Percentiles rank a stretch among this genome's conserved stretches.
phyloP scores from a whole-genome alignment of 768 basidiomycete genomes.

The Suillus luteus region DNA sequence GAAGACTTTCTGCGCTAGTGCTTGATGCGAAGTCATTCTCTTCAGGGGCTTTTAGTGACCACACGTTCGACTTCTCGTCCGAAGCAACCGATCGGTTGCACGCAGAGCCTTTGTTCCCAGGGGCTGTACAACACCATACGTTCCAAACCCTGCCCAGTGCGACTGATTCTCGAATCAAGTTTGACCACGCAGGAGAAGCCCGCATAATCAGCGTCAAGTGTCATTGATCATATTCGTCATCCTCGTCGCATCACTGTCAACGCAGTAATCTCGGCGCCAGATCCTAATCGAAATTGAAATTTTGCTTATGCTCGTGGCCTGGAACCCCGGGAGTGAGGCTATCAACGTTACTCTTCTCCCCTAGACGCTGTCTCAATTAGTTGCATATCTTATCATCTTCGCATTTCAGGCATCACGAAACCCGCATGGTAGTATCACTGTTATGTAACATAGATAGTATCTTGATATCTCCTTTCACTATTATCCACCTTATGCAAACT shows the following conservation, averaged over 20 bases:
- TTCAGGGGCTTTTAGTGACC: slow-evolving; percentile 32
- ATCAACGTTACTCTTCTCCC: not conserved
- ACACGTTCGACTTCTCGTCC: not conserved
- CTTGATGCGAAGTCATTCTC: slow-evolving; percentile 38
- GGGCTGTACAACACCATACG: not conserved
- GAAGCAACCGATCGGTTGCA: not conserved
- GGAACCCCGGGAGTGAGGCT: not conserved
- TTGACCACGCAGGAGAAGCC: slow-evolving; percentile 42
- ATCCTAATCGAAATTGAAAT: not conserved
- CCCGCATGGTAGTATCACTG: not conserved
- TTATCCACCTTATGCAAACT: not conserved
- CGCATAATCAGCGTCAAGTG: slow-evolving; percentile 57
- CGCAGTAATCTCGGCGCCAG: not conserved
- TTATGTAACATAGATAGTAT: no score
- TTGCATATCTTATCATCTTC: not conserved
- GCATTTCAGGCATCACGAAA: not conserved
- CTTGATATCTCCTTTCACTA: no score
- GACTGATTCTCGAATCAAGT: slow-evolving; percentile 5
- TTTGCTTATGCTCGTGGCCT: not conserved
- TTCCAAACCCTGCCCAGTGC: not conserved
- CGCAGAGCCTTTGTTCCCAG: not conserved
- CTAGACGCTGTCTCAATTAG: not conserved
- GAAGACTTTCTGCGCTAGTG: slow-evolving; percentile 65
- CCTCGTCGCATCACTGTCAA: not conserved
- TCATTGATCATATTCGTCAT: slow-evolving; percentile 2